Evolutionary conservation across 345 rosid species (phyloP), one percentile per base, ranked within the genome.

Genomic region (Anastatica hierochuntica): DNA sequence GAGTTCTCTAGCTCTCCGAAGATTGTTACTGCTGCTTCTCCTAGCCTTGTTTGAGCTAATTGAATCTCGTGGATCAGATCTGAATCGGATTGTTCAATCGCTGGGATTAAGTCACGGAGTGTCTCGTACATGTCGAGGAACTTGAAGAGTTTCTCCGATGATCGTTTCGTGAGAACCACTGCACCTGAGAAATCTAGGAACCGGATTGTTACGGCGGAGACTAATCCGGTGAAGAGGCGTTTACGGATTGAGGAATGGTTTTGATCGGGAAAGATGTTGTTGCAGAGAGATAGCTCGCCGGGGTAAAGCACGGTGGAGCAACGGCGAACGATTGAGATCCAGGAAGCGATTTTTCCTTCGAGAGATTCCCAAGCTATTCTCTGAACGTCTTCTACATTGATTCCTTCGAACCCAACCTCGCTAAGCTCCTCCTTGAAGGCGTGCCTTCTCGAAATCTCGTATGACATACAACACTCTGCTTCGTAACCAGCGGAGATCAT

Each of bases 71-170:
- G 1, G 16, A 48, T 63, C 48, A 90, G 58, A 53, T 81, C 81
- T 0, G 76, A 52, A 15, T 64, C 67, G 1, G 64, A 60, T 8
- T 59, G 56, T 1, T 69, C 67, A 14, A 76, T 49, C 1, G 74
- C 69, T 0, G 70, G 54, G 30, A 65, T 39, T 27, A 78, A 48
- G 14, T 87, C 95, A 3, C 76, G 74, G 26, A 90, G 20, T 2
- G 87, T 52, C 60, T 90, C 96, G 37, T 77, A 86, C 76, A 90
- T 72, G 59, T 90, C 98, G 0, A 90, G 70, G 37, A 84, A 76
- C 67, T 87, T 90, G 66, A 90, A 87, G 7, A 90, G 71, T 45
- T 79, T 87, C 76, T 84, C 95, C 2, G 88, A 57, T 0, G 98
- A 82, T 0, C 77, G 64, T 55, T 76, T 80, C 17, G 92, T 74